These are phyloP conservation scores for Solanum rostratum DNA, from an alignment of 257 asterid genomes.

Conservation along the genomic window DNA sequence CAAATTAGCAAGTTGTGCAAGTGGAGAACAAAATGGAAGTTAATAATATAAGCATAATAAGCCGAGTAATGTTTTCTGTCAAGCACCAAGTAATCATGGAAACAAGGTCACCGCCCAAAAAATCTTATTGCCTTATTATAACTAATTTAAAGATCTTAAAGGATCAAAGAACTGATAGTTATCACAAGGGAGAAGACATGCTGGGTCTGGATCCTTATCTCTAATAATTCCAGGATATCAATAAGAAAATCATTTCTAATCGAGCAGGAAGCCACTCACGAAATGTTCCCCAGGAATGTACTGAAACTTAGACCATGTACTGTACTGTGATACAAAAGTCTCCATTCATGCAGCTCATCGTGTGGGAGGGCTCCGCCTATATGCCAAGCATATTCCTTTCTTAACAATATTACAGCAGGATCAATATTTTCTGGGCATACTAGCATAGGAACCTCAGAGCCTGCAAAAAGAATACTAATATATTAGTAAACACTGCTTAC, in stretches of 20 bases:
- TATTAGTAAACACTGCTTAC: neutral
- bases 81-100: neutral
- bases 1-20: neutral
- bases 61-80: neutral
- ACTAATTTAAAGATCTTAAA: neutral
- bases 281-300: constrained; percentile 70
- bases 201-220: too few relatives aligned
- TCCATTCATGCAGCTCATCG: constrained; percentile 65
- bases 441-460: constrained; percentile 64
- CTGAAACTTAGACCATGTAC: constrained; percentile 79
- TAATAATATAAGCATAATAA: neutral
- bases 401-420: constrained; percentile 45
- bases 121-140: neutral
- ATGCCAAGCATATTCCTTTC: constrained; percentile 85
- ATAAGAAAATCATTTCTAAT: neutral
- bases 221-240: neutral
- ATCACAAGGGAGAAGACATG: too few relatives aligned
- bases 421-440: constrained; percentile 27
- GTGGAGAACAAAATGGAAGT: neutral
- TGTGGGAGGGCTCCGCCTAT: constrained; percentile 74
- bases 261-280: constrained; percentile 38
- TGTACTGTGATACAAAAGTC: constrained; percentile 75
- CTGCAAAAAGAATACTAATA: constrained; percentile 23
- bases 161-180: neutral
- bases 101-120: neutral